Percentiles rank a stretch among this genome's conserved stretches.
Conservation (phyloP, 2,329 filamentous ascomycete species). For the Emmonsiellopsis sp. region DNA sequence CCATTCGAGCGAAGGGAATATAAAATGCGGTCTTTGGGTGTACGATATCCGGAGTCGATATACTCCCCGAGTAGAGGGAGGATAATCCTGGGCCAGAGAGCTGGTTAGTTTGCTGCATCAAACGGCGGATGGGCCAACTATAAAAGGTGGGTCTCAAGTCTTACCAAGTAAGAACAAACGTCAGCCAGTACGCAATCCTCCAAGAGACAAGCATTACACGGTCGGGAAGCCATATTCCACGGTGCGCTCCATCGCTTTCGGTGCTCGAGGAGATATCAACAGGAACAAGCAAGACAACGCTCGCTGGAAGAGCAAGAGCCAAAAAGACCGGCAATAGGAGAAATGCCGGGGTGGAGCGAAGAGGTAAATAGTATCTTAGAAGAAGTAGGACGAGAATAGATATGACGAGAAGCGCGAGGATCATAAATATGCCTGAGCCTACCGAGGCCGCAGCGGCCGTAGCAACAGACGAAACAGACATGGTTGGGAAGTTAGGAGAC, state of each 20-base stretch:
- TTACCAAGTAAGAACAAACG: constrained; percentile 87
- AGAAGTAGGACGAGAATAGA: constrained; percentile 71
- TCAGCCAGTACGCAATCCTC: constrained; percentile 96
- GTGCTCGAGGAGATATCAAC: constrained; percentile 90
- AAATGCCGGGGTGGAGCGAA: constrained; percentile 83
- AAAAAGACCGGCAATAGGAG: constrained; percentile 89
- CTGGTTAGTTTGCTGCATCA: constrained; percentile 1
- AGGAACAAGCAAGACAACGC: constrained; percentile 83
- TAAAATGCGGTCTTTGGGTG: constrained; percentile 67
- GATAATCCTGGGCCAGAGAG: constrained; percentile 56
- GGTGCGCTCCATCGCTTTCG: constrained; percentile 58
- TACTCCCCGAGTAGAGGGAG: constrained; percentile 91
- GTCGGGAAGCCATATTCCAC: constrained; percentile 80
- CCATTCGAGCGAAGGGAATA: constrained; percentile 84
- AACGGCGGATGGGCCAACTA: background rate
- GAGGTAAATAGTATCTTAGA: constrained; percentile 78
- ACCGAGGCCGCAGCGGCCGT: constrained; percentile 44
- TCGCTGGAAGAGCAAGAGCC: constrained; percentile 83
- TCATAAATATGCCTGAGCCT: constrained; percentile 70
- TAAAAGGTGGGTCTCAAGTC: constrained; percentile 12
- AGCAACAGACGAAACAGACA: constrained; percentile 9
- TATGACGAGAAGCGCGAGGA: constrained; percentile 62
- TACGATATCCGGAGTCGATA: constrained; percentile 84
- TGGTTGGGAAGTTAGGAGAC: background rate
- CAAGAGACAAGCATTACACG: constrained; percentile 74